Evolutionary conservation across 768 basidiomycete species (phyloP), one percentile per base, ranked within the genome.

Genomic region (Mycena haematopus): DNA sequence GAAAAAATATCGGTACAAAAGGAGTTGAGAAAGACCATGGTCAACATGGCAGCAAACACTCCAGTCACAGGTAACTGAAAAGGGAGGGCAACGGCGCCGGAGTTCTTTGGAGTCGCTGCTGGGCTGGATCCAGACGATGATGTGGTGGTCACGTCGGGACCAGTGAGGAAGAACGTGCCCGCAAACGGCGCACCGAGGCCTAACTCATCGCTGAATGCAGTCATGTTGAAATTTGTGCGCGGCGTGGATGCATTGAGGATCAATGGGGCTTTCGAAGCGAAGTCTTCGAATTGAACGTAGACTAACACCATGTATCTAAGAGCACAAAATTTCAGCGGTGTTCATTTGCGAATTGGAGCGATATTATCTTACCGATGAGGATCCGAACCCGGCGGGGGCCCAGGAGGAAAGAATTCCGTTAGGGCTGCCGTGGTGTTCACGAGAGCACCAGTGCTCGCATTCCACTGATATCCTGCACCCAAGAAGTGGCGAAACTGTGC

Each of bases 101-200:
- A 57, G 40, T 19, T n/a, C 6, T 42, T 42, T 0, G 33, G 21
- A 17, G 45, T 47, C 17, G 5, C 35, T n/a, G 56, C 22, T 14
- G 46, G 2, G 14, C 31, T 49, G 24, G 56, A 40, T 15, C 15
- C 56, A 11, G 56, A 57, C 35, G 35, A 8, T 21, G 56, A 17
- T 17, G 51, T 6, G 17, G 36, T 38, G 13, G 65, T 59, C 63
- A 71, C 67, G 42, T 69, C 70, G 6, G 78, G 73, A 3, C 78
- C 79, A 17, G 77, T 75, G 31, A 80, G 68, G 70, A 82, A 82
- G 68, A 76, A 82, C 49, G 76, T 80, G 35, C 80, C 81, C 19
- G 78, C 79, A 45, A 81, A 64, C 3, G 80, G 79, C 27, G 65
- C 55, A 1, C 76, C 76, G 17, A 82, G 71, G 29, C 75, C 70